A percentile compares a stretch with the other conserved stretches of the same genome.
Conservation (phyloP, 768 basidiomycete species). For the Boletus edulis region DNA sequence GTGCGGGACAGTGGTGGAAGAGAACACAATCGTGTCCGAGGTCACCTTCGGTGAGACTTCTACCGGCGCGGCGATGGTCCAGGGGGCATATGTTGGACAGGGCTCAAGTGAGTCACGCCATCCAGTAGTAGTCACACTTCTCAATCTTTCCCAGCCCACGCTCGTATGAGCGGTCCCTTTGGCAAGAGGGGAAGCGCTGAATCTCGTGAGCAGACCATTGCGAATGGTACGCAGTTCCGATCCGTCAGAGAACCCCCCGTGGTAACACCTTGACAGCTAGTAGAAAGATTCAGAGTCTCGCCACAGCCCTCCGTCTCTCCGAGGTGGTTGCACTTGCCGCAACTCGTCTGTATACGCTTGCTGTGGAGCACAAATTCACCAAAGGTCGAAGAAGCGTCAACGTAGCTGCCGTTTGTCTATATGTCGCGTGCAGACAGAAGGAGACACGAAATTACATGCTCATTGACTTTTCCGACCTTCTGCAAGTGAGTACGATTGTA, state of each 20-base stretch:
- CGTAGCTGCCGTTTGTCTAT: constrained; percentile 94
- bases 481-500: constrained; percentile 55
- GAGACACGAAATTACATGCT: constrained; percentile 95
- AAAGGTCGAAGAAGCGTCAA: constrained; percentile 91
- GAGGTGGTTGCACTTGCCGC: constrained; percentile 81
- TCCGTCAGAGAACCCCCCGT: neutral
- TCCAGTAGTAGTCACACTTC: neutral
- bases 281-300: constrained; percentile 80
- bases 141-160: constrained; percentile 54
- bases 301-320: constrained; percentile 71
- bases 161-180: constrained; percentile 78
- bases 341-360: constrained; percentile 86
- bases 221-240: constrained; percentile 59
- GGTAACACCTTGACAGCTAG: constrained; percentile 49
- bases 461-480: constrained; percentile 96
- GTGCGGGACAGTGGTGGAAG: constrained; percentile 90
- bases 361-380: constrained; percentile 91
- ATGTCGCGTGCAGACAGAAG: constrained; percentile 88
- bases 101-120: constrained; percentile 71
- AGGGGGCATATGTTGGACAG: constrained; percentile 88
- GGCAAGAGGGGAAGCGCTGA: constrained; percentile 78
- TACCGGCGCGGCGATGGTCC: constrained; percentile 90
- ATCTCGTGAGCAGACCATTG: constrained; percentile 88
- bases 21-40: constrained; percentile 92
- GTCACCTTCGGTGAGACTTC: constrained; percentile 94